Conservation (phyloP, 805 yeast genomes). For the Wickerhamiella parazyma region DNA sequence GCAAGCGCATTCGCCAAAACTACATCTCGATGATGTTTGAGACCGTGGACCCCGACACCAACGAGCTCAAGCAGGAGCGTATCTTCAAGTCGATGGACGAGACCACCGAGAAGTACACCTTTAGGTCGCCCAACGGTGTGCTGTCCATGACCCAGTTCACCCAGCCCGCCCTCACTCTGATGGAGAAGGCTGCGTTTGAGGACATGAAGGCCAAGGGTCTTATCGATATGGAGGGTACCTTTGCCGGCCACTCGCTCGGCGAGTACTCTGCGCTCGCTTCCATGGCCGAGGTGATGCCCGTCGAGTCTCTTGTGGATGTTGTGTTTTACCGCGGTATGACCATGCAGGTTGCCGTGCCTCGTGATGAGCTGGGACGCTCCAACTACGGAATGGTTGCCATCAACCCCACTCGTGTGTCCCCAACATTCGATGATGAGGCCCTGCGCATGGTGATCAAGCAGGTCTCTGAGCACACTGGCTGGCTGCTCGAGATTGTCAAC, state of each 20-base stretch:
- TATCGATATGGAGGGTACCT: conserved; percentile 83
- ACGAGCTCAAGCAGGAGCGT: conserved; percentile 75
- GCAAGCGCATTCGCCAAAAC: conserved; percentile 87
- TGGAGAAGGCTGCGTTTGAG: conserved; percentile 98
- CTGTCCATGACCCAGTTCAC: conserved; percentile 97
- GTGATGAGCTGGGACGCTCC: conserved; percentile 89
- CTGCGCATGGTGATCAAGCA: conserved; percentile 87
- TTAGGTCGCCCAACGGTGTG: conserved; percentile 86
- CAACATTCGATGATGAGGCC: conserved; percentile 86
- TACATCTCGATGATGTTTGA: conserved; percentile 96
- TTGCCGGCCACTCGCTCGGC: conserved; percentile 99
- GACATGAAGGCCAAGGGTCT: conserved; percentile 93
- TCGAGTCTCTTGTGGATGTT: conserved; percentile 91
- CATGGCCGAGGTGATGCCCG: conserved; percentile 96
- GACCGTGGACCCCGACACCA: conserved; percentile 65
- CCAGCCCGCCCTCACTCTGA: conserved; percentile 95
- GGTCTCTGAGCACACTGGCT: conserved; percentile 67
- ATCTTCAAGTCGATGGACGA: conserved; percentile 87
- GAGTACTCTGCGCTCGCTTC: conserved; percentile 97
- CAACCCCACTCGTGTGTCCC: conserved; percentile 84
- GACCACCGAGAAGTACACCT: conserved; percentile 70
- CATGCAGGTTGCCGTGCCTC: conserved; percentile 99
- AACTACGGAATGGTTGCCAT: conserved; percentile 99
- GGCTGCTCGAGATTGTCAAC: conserved; percentile 97
- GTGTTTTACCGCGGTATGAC: conserved; percentile 99